Evolutionary conservation across 345 rosid genomes (phyloP), one percentile per base, ranked within the genome.

Genomic region (Turnera subulata): DNA sequence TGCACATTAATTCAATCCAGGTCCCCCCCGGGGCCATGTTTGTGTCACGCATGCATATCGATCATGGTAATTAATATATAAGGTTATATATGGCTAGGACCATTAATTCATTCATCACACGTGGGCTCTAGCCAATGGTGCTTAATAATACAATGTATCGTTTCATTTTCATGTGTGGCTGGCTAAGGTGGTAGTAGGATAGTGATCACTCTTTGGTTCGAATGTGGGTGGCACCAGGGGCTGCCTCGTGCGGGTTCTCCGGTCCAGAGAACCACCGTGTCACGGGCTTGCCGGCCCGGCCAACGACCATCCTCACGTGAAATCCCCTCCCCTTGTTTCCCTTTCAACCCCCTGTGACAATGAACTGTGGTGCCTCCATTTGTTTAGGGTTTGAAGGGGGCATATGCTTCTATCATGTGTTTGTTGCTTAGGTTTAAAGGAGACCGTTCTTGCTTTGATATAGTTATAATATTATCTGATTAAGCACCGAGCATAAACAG

Each of bases 211-310:
- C 6, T n/a, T 22, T 35, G n/a, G 60, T 48, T 49, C 21, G 56
- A 48, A 39, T 47, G 62, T 64, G 55, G 56, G 67, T 39, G 45
- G 61, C 26, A 64, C 39, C 63, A 29, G 6, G 44, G 8, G 13
- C 18, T 1, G 42, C 16, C 46, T 33, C 54, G 29, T 16, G 63
- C 55, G 63, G 46, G 33, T 49, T 48, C 52, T 35, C 40, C 53
- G 63, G 55, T 48, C 46, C 63, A 59, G 29, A 35, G n/a, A n/a
- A n/a, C n/a, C 21, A 24, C 62, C 43, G 1, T 32, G 8, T 59
- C 43, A 47, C 39, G 64, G 25, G 39, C 17, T 50, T 49, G 48
- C n/a, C 37, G 23, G 39, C 5, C 0, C 1, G 13, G 6, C 2
- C 67, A 64, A 55, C 8, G 35, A 42, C 55, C 59, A 64, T 9